Percentiles rank a stretch among this genome's conserved stretches.
Evolutionary conservation across 257 asterid species (phyloP).

Genomic region (Henckelia pumila): DNA sequence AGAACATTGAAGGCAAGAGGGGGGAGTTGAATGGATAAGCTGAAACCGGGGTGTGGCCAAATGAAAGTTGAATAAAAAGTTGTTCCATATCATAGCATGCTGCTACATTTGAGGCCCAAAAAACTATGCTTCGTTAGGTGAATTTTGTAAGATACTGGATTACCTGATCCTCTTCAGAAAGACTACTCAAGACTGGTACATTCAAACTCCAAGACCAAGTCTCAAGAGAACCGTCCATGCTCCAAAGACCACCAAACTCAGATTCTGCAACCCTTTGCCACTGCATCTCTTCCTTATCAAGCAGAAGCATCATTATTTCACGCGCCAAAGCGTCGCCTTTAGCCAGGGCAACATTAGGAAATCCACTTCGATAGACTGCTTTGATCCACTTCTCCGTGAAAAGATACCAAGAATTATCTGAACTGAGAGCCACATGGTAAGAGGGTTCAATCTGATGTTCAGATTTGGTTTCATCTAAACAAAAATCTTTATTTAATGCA

Average conservation of each 20-base stretch:
- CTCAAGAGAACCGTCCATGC: constrained; percentile 95
- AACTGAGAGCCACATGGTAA: constrained; percentile 90
- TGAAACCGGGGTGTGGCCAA: too few species aligned
- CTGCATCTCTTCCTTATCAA: constrained; percentile 74
- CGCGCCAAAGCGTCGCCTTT: constrained; percentile 78
- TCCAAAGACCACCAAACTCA: constrained; percentile 84
- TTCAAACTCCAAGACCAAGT: constrained; percentile 99
- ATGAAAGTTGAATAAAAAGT: too few species aligned
- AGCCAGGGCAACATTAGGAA: constrained; percentile 80
- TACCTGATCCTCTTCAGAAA: constrained; percentile 91
- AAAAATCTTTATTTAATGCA: constrained; percentile 47
- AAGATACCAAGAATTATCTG: constrained; percentile 98
- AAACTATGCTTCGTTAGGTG: too few species aligned
- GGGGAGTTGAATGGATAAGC: too few species aligned
- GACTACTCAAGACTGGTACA: constrained; percentile 91
- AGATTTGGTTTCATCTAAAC: too few species aligned
- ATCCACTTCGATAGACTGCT: constrained; percentile 73
- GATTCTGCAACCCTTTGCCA: constrained; percentile 92
- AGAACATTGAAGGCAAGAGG: neutral
- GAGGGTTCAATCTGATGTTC: constrained; percentile 50
- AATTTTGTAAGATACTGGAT: constrained; percentile 21
- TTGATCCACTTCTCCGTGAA: constrained; percentile 95
- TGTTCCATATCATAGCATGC: too few species aligned
- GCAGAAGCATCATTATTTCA: constrained; percentile 63
- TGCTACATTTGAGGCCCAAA: too few species aligned